Conservation (phyloP, 495 filamentous ascomycete species). For the Aspergillus avenaceus region DNA sequence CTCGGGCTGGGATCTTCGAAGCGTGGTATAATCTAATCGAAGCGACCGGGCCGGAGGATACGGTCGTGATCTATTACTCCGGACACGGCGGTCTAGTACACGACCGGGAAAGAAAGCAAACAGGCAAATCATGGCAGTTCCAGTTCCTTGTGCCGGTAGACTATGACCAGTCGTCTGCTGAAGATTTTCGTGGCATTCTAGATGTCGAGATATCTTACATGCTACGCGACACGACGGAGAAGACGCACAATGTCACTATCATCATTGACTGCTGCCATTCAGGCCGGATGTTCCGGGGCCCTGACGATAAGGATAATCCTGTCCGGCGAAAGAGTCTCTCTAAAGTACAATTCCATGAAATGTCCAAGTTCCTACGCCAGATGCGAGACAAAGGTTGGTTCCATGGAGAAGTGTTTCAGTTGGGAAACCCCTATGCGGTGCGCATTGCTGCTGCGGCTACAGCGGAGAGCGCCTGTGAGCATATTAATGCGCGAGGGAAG, state of each 20-base stretch:
- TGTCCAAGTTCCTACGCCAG: too few species aligned
- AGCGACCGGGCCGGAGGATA: not conserved
- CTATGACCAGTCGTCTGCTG: not conserved
- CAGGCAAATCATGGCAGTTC: not conserved
- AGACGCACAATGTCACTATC: slow-evolving; percentile 3
- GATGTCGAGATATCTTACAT: slow-evolving; percentile 6
- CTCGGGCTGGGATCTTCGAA: not conserved
- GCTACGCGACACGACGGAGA: slow-evolving; percentile 2
- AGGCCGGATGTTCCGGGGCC: not conserved
- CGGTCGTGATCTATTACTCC: slow-evolving; percentile 5
- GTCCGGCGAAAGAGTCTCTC: not conserved
- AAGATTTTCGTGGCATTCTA: slow-evolving; percentile 3
- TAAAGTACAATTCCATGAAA: not conserved
- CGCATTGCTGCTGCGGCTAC: not conserved
- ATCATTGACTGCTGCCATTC: slow-evolving; percentile 10
- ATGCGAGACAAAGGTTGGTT: not conserved
- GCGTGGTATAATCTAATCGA: not conserved
- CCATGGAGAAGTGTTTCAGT: not conserved
- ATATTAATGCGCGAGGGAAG: not conserved
- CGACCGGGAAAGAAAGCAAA: not conserved
- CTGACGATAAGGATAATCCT: not conserved
- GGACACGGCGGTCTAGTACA: slow-evolving; percentile 1
- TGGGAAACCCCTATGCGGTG: slow-evolving; percentile 1
- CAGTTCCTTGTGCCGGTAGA: slow-evolving; percentile 7
- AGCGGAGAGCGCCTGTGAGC: not conserved